Base-by-base conservation (phyloP, 2,329 filamentous ascomycete species). In the Apiospora saccharicola region DNA sequence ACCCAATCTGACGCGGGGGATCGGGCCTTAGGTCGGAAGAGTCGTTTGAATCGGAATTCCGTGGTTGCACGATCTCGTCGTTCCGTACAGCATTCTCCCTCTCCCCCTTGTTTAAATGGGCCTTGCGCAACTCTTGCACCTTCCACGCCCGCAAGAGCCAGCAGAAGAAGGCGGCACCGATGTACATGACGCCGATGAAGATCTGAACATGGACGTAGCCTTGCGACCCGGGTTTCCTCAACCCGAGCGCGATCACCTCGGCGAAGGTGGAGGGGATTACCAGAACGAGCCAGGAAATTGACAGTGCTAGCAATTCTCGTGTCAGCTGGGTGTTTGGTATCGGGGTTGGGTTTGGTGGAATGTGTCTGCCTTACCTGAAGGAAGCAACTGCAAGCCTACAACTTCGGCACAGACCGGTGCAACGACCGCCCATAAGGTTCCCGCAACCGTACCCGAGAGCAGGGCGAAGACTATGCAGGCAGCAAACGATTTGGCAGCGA, bases 401-500 rank as follows among this genome's bases (percentile, higher is more conserved):
- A 96, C 89, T 80, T 96, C 93, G 3, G 92, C 92, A 6, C 89
- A 89, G 8, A 95, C 90, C 0, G 93, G 93, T 0, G 85, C 91
- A 41, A 92, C 87, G 1, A 91, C 91, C 0, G 90, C 87, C 90
- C 90, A 95, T 75, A 93, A 91, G 0, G 90, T 91, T 8, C 94
- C 94, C 3, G 90, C 90, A 1, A 95, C 90, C 2, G 85, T 86
- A 2, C 93, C 93, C 6, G 86, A 86, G 1, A 94, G 80, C 19
- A 96, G 81, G 0, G 90, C 87, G 77, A 93, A 96, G 76, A 95
- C 88, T 44, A 96, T 86, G 41, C 94, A 84, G 0, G 93, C 89
- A 0, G 89, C 91, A 74, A 90, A 93, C 14, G 79, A 80, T 74
- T 86, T 88, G 57, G 89, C 88, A 1, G 92, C 92, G 73, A 91